Evolutionary conservation across 352 stramenopile species (phyloP).

Genomic region (Globisporangium ultimum): DNA sequence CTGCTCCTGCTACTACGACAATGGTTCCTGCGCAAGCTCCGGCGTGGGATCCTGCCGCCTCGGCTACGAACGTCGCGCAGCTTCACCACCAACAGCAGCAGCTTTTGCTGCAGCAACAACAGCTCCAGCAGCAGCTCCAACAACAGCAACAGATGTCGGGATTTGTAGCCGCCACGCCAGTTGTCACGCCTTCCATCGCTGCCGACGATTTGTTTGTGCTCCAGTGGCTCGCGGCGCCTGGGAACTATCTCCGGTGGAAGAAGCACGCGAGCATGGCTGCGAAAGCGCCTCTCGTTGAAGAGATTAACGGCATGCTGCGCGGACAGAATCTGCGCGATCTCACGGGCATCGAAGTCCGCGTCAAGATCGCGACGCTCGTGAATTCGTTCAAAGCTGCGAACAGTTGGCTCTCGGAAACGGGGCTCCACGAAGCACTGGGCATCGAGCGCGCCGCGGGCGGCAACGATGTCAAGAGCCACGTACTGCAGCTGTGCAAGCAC

Average conservation of each 20-base stretch:
- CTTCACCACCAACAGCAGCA: constrained; percentile 5
- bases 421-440: constrained; percentile 23
- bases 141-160: constrained; percentile 1
- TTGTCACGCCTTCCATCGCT: constrained; percentile 10
- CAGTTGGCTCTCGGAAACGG: constrained; percentile 28
- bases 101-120: not conserved
- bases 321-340: constrained; percentile 24
- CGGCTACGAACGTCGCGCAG: constrained; percentile 1
- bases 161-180: constrained; percentile 11
- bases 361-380: constrained; percentile 25
- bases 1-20: not conserved
- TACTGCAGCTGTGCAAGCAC: constrained; percentile 36
- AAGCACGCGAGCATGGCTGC: constrained; percentile 15
- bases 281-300: constrained; percentile 28
- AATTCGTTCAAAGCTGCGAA: constrained; percentile 33
- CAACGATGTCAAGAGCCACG: constrained; percentile 26
- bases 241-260: constrained; percentile 37
- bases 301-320: constrained; percentile 35
- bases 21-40: not conserved
- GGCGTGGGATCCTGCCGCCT: no score
- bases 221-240: constrained; percentile 31
- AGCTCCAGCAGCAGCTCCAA: constrained; percentile 4
- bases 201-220: constrained; percentile 27
- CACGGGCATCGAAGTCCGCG: constrained; percentile 20
- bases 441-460: constrained; percentile 19